Evolutionary conservation across 2,329 filamentous ascomycete genomes (phyloP), one percentile per base, ranked within the genome.

Genomic region (Xylariaceae sp.): DNA sequence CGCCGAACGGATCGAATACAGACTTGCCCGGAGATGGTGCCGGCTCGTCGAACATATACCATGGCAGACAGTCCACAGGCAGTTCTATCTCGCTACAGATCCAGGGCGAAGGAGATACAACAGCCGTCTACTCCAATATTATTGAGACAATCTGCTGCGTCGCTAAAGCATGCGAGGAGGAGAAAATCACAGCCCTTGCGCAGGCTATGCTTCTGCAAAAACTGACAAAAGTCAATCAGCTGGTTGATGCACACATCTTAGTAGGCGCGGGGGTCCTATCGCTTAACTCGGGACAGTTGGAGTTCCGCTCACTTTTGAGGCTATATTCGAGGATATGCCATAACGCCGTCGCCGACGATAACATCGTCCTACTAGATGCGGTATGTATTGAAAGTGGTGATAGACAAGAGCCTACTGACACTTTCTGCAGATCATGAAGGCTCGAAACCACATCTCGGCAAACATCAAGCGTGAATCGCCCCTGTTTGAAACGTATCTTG

Each of bases 201-300:
- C 85, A 96, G 53, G 94, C 88, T 1, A 96, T 98, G 81, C 77
- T 99, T 16, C 67, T 95, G n/a, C 92, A 98, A 57, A 97, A 98
- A 62, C 77, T 97, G 41, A 82, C 84, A 44, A 90, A 92, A 62
- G 79, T 96, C 39, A 92, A 79, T 55, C 72, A 77, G 43, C 68
- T 75, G 4, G 85, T 96, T 2, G 89, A 97, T 66, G 81, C 84
- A 19, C 83, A 83, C 39, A 92, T 98, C 43, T 83, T 97, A 38
- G 79, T 78, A 12, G 88, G 94, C 44, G 81, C 88, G 5, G 88
- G 88, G 7, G 71, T 78, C 5, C 67, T 98, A 39, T 84, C 88
- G 21, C 68, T 92, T 4, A 81, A 76, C 51, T 88, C 86, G 40
- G 86, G 85, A 8, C 76, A 83, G 46, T 73, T 84, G 3, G 92